Evolutionary conservation across 1,284 basidiomycete species (phyloP).

Genomic region (Polyporus tsugae): DNA sequence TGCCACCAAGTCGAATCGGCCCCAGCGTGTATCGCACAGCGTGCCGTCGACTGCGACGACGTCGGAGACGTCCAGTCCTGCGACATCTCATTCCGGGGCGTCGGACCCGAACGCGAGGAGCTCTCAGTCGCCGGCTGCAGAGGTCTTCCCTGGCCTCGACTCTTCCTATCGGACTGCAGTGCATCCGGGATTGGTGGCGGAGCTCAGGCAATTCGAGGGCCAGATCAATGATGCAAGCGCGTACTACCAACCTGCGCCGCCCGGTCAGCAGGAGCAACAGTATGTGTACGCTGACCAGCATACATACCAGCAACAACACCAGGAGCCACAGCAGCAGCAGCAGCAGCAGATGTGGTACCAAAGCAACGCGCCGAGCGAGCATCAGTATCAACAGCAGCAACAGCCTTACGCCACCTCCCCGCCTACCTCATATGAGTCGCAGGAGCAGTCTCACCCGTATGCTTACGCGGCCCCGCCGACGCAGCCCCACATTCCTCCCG

Average conservation of each 20-base stretch:
- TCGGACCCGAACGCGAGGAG: conserved; percentile 13
- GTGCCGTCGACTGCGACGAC: conserved; percentile 31
- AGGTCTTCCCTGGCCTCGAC: conserved; percentile 36
- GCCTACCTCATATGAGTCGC: conserved; percentile 2
- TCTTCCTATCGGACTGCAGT: conserved; percentile 44
- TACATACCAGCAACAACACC: background rate
- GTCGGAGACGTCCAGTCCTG: conserved; percentile 9
- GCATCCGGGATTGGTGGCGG: conserved; percentile 67
- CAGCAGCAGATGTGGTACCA: background rate
- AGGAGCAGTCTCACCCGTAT: conserved; percentile 18
- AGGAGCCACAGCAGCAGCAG: conserved; percentile 5
- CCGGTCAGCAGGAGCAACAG: conserved; percentile 6
- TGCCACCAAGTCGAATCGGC: conserved; percentile 48
- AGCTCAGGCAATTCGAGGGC: conserved; percentile 65
- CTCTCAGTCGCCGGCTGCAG: conserved; percentile 30
- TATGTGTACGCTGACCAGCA: conserved; percentile 11
- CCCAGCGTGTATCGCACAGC: conserved; percentile 33
- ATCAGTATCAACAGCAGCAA: conserved; percentile 29
- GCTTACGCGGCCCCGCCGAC: conserved; percentile 6
- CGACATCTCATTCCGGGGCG: background rate
- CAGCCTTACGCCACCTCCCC: background rate
- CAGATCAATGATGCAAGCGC: conserved; percentile 46
- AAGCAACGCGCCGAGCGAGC: background rate
- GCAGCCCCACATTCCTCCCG: background rate
- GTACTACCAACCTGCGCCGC: conserved; percentile 20